Percentiles rank a stretch among this genome's conserved stretches.
phyloP scores from a whole-genome alignment of 1,139 yeast species.

The Sugiyamaella japonica region DNA sequence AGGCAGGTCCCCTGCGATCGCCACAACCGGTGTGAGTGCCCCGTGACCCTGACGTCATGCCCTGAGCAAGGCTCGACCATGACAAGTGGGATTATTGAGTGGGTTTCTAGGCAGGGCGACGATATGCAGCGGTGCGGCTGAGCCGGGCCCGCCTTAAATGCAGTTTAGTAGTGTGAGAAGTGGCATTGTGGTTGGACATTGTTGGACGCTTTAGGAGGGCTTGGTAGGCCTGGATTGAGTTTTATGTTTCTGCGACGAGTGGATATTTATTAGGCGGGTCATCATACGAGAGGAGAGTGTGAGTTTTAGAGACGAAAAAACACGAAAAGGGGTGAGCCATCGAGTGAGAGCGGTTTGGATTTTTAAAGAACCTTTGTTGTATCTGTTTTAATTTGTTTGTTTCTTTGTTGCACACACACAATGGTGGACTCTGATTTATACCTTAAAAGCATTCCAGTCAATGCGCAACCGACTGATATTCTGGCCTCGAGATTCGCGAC shows the following conservation, averaged over 20 bases:
- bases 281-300: too few species aligned
- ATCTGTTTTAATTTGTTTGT: too few species aligned
- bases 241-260: background rate
- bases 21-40: background rate
- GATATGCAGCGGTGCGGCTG: slow-evolving; percentile 4
- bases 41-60: slow-evolving; percentile 1
- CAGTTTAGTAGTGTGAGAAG: background rate
- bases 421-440: slow-evolving; percentile 14
- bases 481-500: slow-evolving; percentile 80
- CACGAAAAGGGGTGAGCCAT: too few species aligned
- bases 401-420: background rate
- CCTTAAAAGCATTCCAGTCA: slow-evolving; percentile 47
- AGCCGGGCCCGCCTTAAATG: background rate
- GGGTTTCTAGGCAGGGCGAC: background rate
- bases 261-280: background rate
- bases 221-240: background rate
- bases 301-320: too few species aligned
- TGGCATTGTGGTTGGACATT: slow-evolving; percentile 5
- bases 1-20: background rate
- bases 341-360: too few species aligned
- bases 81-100: background rate
- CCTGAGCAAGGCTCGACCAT: slow-evolving; percentile 5
- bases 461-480: slow-evolving; percentile 79
- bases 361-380: too few species aligned
- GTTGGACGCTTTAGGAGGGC: background rate